phyloP scores from a whole-genome alignment of 2,329 filamentous ascomycete genomes.

The Stemphylium vesicarium region DNA sequence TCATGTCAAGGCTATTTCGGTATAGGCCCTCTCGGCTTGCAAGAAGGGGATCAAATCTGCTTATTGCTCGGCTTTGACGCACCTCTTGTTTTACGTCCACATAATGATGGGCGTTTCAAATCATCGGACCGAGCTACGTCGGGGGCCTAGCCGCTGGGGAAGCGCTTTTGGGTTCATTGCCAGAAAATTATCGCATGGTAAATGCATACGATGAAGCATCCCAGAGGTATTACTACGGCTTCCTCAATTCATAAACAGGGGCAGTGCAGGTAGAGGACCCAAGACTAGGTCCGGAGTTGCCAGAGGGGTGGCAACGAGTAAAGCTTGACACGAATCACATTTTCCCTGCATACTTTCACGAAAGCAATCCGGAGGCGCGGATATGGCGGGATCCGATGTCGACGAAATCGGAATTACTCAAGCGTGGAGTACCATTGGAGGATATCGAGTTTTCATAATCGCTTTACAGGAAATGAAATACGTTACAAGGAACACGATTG shows the following conservation, averaged over 20 bases:
- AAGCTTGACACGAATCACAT: background rate
- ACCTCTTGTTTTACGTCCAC: background rate
- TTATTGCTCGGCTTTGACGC: background rate
- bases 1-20: background rate
- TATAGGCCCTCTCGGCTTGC: background rate
- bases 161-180: background rate
- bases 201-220: background rate
- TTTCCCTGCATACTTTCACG: background rate
- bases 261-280: background rate
- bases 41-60: background rate
- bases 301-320: background rate
- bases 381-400: background rate
- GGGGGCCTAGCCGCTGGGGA: background rate
- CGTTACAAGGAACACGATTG: background rate
- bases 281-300: background rate
- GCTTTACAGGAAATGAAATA: background rate
- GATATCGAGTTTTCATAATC: background rate
- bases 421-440: background rate
- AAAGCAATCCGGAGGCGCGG: background rate
- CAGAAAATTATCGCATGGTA: background rate
- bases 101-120: background rate
- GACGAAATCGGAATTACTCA: background rate
- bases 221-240: background rate
- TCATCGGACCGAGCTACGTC: background rate
- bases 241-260: background rate